phyloP scores from a whole-genome alignment of 352 stramenopile species.

The Blastocystis sp. region DNA sequence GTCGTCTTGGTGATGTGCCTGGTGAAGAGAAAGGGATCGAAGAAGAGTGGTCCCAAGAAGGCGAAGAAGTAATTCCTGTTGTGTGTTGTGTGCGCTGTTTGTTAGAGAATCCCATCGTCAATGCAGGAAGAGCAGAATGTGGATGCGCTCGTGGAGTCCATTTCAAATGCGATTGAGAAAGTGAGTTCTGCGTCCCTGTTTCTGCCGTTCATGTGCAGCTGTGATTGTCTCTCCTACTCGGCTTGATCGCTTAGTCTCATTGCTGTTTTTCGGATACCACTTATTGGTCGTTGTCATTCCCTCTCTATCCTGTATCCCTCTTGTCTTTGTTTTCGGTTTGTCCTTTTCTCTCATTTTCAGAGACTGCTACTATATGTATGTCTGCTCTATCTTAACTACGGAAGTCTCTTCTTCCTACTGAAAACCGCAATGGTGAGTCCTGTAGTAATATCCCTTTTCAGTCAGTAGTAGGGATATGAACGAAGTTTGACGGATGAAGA shows the following conservation, averaged over 20 bases:
- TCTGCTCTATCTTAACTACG: not conserved
- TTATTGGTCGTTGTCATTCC: not conserved
- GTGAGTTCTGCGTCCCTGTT: not conserved
- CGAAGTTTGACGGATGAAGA: not conserved
- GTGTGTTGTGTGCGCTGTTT: not conserved
- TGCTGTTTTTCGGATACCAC: not conserved
- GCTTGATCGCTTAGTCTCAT: not conserved
- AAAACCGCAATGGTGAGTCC: slow-evolving; percentile 34
- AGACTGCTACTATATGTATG: not conserved
- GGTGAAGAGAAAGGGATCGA: not conserved
- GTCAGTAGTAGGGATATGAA: slow-evolving; percentile 38
- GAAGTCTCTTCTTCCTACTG: slow-evolving; percentile 46
- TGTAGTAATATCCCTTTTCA: not conserved
- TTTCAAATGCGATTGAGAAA: not conserved
- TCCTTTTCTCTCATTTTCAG: not conserved
- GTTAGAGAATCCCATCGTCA: not conserved
- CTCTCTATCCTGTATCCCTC: not conserved
- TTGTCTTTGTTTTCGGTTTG: not conserved
- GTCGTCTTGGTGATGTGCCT: not conserved
- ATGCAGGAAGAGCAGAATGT: not conserved
- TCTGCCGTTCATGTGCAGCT: not conserved
- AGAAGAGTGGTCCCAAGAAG: not conserved
- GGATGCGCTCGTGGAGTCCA: not conserved
- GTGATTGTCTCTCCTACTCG: not conserved
- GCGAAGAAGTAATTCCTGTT: not conserved